Evolutionary conservation across 768 basidiomycete genomes (phyloP), one percentile per base, ranked within the genome.

Genomic region (Hericium alpestre): DNA sequence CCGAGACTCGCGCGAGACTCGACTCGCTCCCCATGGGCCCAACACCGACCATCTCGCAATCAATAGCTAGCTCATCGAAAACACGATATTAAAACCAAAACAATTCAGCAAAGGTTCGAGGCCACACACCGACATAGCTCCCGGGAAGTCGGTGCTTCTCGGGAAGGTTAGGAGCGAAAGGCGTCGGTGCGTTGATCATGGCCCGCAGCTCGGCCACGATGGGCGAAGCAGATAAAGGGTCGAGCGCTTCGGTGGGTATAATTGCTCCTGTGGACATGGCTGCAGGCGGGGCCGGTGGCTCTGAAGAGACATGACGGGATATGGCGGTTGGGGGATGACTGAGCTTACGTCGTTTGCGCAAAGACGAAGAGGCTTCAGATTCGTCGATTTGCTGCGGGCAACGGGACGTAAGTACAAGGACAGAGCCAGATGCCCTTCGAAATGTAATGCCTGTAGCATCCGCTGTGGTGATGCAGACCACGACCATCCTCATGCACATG

Each of bases 31-130:
- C 91, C 23, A 84, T 77, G n/a, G 82, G 76, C 0, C 93, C 93
- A n/a, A 95, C 80, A 4, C 93, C 93, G 11, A 98, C 94, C 93
- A 98, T 96, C 71, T 98, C 95, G 64, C 95, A 98, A 70, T 99
- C 95, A 27, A 99, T 73, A 0, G 92, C 43, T 46, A 20, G 4
- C 3, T 8, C 18, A 5, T 18, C n/a, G 16, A 15, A 18, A 46
- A 9, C 2, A 1, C 7, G 0, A 46, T 11, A 9, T 10, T 9
- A 46, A 18, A n/a, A 46, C 7, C 16, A 7, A 20, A 7, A 2
- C 7, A 4, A n/a, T 18, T n/a, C 8, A n/a, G 1, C n/a, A n/a
- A n/a, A 1, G 4, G 20, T 10, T n/a, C 13, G 0, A 46, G 16
- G 8, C 8, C n/a, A 46, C 43, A 46, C 20, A 46, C 43, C 83